phyloP scores from a whole-genome alignment of 2,329 filamentous ascomycete species.

The Ilyonectria sp. region DNA sequence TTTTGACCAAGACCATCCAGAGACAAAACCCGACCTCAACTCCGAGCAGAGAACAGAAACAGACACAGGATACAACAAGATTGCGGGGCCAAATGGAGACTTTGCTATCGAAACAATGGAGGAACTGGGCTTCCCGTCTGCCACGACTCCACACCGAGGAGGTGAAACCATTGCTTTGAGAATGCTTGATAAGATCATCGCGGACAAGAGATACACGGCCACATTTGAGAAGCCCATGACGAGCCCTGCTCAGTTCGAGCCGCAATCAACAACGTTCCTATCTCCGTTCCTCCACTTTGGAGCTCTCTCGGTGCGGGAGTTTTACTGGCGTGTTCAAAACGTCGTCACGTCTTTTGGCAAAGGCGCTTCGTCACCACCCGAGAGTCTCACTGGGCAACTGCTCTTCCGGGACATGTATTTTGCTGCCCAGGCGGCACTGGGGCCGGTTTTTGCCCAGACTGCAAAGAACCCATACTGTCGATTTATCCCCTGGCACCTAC shows the following conservation, averaged over 20 bases:
- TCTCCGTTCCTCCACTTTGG: slow-evolving; percentile 84
- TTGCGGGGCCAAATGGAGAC: slow-evolving; percentile 78
- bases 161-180: slow-evolving; percentile 78
- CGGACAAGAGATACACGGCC: slow-evolving; percentile 76
- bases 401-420: slow-evolving; percentile 90
- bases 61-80: slow-evolving; percentile 71
- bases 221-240: slow-evolving; percentile 85
- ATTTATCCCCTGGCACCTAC: slow-evolving; percentile 87
- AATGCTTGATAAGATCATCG: slow-evolving; percentile 71
- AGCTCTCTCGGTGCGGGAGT: slow-evolving; percentile 76
- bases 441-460: slow-evolving; percentile 75
- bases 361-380: slow-evolving; percentile 73
- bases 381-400: slow-evolving; percentile 80
- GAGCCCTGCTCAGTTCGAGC: slow-evolving; percentile 80
- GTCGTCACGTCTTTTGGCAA: slow-evolving; percentile 71
- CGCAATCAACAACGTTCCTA: slow-evolving; percentile 80
- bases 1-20: slow-evolving; percentile 70
- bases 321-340: slow-evolving; percentile 80
- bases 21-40: slow-evolving; percentile 72
- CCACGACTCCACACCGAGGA: slow-evolving; percentile 77
- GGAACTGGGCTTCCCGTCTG: slow-evolving; percentile 77
- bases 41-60: slow-evolving; percentile 64
- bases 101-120: slow-evolving; percentile 80
- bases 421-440: slow-evolving; percentile 79
- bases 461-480: slow-evolving; percentile 76